Base-by-base conservation (phyloP, 106 monocot species). In the Agapanthus africanus region DNA sequence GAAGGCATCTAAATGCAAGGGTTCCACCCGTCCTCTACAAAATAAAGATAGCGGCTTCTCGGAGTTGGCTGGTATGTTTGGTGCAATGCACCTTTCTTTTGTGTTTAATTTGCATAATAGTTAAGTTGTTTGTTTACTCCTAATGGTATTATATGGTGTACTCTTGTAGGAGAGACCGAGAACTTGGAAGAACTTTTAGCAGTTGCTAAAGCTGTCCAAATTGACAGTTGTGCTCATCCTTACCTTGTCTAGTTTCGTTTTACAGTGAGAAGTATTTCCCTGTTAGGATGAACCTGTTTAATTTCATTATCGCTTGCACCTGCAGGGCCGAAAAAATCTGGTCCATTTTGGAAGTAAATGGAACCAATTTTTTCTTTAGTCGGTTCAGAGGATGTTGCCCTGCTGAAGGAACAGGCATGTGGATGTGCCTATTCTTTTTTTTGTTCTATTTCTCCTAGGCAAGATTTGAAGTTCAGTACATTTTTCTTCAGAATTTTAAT, bases 141-240 rank as follows among this genome's bases (percentile, higher is more conserved):
- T n/a, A n/a, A n/a, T n/a, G n/a, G n/a, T n/a, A n/a, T n/a, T n/a
- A n/a, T n/a, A n/a, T n/a, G n/a, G n/a, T n/a, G n/a, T n/a, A n/a
- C 44, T 7, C 30, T 77, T 76, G 18, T 63, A 97, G 97, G 74
- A 51, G 89, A 90, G 77, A 66, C 57, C 59, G 80, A 90, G 34
- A 87, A 87, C 87, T 91, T 91, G 4, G 86, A 87, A 67, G 97
- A 97, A 73, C 75, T 97, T 22, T 32, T 89, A 73, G 76, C 80
- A 59, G 89, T 82, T 64, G 86, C 79, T 26, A 79, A 70, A 71
- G 76, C 77, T 84, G 86, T 84, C 49, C 78, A 83, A n/a, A n/a
- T n/a, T n/a, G n/a, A n/a, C 11, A 30, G 0, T 11, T 57, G 56
- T 57, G 30, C 27, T 26, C 30, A 57, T 57, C 23, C 10, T 57